Evolutionary conservation across 768 basidiomycete species (phyloP).

Genomic region (Tephrocybe sp.): DNA sequence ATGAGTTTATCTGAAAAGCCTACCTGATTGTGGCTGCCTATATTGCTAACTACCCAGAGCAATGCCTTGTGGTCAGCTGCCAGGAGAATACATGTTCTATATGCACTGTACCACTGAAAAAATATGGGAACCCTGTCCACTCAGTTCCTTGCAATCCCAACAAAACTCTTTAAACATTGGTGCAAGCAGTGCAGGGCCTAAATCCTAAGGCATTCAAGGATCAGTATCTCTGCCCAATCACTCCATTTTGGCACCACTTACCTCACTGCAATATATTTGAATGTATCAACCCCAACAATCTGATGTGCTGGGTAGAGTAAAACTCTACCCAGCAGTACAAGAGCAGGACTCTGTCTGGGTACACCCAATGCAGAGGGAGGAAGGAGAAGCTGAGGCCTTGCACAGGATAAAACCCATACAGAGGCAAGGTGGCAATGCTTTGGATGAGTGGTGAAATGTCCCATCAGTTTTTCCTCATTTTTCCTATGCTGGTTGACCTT

Average conservation of each 20-base stretch:
- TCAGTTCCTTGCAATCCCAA: conserved; percentile 9
- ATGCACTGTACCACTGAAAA: conserved; percentile 21
- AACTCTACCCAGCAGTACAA: no score
- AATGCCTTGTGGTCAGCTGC: conserved; percentile 29
- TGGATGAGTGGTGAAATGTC: no score
- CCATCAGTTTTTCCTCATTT: no score
- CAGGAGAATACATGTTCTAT: conserved; percentile 26
- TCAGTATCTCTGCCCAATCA: conserved; percentile 11
- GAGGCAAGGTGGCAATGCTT: no score
- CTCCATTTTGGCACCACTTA: conserved; percentile 37
- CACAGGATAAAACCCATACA: no score
- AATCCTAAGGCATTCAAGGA: conserved; percentile 6
- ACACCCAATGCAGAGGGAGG: no score
- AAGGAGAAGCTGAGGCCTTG: no score
- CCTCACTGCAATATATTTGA: conserved; percentile 34
- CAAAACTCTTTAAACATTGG: conserved; percentile 8
- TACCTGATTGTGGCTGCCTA: conserved; percentile 36
- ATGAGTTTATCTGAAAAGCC: conserved; percentile 25
- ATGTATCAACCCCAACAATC: conserved; percentile 36
- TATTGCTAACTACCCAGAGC: conserved; percentile 36
- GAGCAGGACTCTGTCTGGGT: no score
- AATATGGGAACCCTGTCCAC: conserved; percentile 21
- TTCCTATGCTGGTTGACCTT: no score
- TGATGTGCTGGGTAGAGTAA: no score
- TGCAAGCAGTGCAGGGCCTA: conserved; percentile 1